A percentile compares a stretch with the other conserved stretches of the same genome.
phyloP scores from a whole-genome alignment of 768 basidiomycete species.

The Boletus rubropictus region DNA sequence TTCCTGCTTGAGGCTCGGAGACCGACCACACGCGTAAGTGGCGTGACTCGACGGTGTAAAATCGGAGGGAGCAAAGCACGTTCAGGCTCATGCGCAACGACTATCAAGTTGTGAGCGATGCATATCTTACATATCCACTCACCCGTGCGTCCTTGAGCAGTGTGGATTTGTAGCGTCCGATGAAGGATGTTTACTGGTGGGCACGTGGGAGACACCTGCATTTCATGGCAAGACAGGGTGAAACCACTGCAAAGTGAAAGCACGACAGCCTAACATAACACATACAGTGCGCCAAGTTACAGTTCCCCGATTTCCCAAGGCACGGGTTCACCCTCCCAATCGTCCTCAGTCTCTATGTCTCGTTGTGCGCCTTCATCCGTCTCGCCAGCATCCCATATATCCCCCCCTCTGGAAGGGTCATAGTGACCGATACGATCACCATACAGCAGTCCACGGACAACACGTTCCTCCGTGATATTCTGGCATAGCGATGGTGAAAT shows the following conservation, averaged over 20 bases:
- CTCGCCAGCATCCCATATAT: constrained; percentile 76
- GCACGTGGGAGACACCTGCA: constrained; percentile 26
- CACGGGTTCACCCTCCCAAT: constrained; percentile 77
- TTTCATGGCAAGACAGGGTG: constrained; percentile 22
- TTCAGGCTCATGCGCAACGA: constrained; percentile 4
- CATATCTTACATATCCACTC: constrained; percentile 15
- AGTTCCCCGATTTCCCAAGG: constrained; percentile 79
- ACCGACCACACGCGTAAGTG: constrained; percentile 24
- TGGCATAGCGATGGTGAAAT: constrained; percentile 45
- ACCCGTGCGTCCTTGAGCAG: constrained; percentile 10
- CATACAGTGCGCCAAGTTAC: constrained; percentile 35
- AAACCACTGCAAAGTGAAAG: constrained; percentile 27
- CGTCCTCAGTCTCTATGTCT: constrained; percentile 50
- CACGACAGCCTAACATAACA: constrained; percentile 22
- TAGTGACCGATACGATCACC: constrained; percentile 52
- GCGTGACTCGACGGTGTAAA: constrained; percentile 20
- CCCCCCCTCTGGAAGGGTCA: constrained; percentile 59
- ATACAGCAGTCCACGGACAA: constrained; percentile 58
- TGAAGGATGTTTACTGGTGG: background rate
- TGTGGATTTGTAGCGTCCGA: background rate
- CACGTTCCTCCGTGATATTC: constrained; percentile 41
- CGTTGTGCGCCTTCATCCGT: constrained; percentile 35
- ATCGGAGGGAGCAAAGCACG: constrained; percentile 11
- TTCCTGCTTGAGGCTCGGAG: constrained; percentile 18
- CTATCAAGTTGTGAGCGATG: constrained; percentile 7